Evolutionary conservation across 2,329 filamentous ascomycete genomes (phyloP), one percentile per base, ranked within the genome.

Genomic region (Pyrenophora tritici-repentis): DNA sequence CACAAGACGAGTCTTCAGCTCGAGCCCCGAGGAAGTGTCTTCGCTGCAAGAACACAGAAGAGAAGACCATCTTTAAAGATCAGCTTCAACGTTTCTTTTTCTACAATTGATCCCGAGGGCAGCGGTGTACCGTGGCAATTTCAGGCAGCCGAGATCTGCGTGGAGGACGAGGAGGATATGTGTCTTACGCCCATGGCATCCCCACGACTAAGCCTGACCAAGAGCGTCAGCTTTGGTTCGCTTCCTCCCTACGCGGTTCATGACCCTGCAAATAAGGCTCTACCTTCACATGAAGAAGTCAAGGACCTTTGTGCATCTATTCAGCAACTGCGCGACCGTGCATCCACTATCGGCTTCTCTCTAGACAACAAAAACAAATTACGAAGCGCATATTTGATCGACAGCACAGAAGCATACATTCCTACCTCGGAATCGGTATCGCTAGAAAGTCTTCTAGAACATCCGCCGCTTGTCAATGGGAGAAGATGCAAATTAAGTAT

Each of bases 261-360:
- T n/a, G 65, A 71, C 29, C 63, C 65, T n/a, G 53, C 34, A 7
- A 29, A 35, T 12, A 43, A 34, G 17, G 33, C 41, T 6, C 17
- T 49, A 13, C 47, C 58, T 36, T 47, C 56, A 8, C 44, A 67
- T 2, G 46, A 68, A 42, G 71, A 71, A 51, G 63, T 74, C 10
- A 65, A 67, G n/a, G 70, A 74, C 45, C 37, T 73, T 14, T 73
- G 71, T 43, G 67, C 66, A 17, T 71, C 70, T 4, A 73, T 73
- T 24, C 59, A 62, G 29, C 54, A 65, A 36, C 37, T 66, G 5
- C 60, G 67, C 36, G 64, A 64, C 10, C 59, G 43, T 8, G 52
- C 61, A 9, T 51, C 62, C 1, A 68, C 61, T 16, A 71, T 73
- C 22, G 68, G 70, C 2, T 68, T 74, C 33, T 69, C 63, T 0